These are phyloP conservation scores for Oryza rufipogon DNA, from an alignment of 176 grass and related monocot genomes.

Conservation along the genomic window DNA sequence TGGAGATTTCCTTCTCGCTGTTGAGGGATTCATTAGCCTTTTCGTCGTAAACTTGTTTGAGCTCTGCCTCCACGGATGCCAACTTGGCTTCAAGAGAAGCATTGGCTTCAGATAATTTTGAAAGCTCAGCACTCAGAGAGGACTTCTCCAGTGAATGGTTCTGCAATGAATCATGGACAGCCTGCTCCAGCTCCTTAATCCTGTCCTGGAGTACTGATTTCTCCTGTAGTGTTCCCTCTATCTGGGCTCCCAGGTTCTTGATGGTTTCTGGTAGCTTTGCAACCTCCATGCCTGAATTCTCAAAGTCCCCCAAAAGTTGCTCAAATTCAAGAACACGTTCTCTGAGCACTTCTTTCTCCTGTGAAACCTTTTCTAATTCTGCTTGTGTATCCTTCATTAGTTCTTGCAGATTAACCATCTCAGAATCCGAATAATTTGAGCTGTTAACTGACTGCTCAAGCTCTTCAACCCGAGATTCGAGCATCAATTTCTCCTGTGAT, in stretches of 20 bases:
- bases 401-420: conserved; percentile 55
- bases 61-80: conserved; percentile 42
- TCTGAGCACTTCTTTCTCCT: conserved; percentile 38
- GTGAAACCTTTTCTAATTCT: conserved; percentile 58
- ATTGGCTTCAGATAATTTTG: conserved; percentile 56
- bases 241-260: conserved; percentile 49
- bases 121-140: conserved; percentile 52
- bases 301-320: conserved; percentile 19
- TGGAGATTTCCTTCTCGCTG: conserved; percentile 49
- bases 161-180: conserved; percentile 54
- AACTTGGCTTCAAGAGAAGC: conserved; percentile 55
- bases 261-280: conserved; percentile 47
- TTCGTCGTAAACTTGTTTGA: conserved; percentile 47
- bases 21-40: conserved; percentile 42
- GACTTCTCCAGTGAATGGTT: conserved; percentile 67
- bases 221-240: conserved; percentile 47
- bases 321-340: conserved; percentile 1
- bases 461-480: conserved; percentile 44
- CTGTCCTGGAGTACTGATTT: conserved; percentile 56
- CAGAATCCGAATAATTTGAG: conserved; percentile 39
- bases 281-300: conserved; percentile 30
- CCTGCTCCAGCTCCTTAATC: conserved; percentile 61
- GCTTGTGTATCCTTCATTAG: conserved; percentile 45
- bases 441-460: conserved; percentile 42
- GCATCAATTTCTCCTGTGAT: conserved; percentile 46